Evolutionary conservation across 2,329 filamentous ascomycete genomes (phyloP), one percentile per base, ranked within the genome.

Genomic region (Aureobasidium leucospermi): DNA sequence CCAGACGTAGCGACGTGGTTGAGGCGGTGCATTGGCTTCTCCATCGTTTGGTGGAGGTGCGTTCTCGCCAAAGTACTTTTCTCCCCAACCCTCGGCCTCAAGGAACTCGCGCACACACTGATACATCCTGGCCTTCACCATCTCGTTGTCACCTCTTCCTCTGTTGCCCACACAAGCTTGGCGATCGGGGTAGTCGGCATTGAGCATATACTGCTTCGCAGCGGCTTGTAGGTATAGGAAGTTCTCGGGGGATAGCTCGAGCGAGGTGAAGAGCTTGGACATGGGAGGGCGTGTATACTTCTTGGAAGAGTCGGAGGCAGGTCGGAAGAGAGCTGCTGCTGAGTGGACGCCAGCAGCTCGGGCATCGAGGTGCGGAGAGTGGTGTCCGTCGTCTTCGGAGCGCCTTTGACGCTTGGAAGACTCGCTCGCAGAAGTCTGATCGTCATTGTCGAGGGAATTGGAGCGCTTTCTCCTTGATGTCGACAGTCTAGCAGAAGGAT

Each of bases 241-340:
- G 61, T 79, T 79, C 67, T 83, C 81, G 0, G 81, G 79, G 2
- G 78, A 78, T 16, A 84, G 71, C 63, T 81, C 78, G 15, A 84
- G 74, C 1, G 80, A 82, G 31, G 78, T 70, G 64, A 82, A 83
- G 39, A 84, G 72, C 61, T 81, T 82, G 42, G 79, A 81, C 74
- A 83, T 82, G 4, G 81, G 79, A 19, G 81, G 81, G 0, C 81
- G 77, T 1, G 80, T 83, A 65, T 81, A 78, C 65, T 83, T 83
- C 67, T 81, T 81, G 32, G 60, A 62, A 53, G 77, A 75, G 36
- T 73, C 73, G 3, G 76, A 68, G 10, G 70, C 78, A n/a, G 62
- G 62, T n/a, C 77, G 72, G 61, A 79, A 79, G 4, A 79, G 66
- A 28, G 60, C 59, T 10, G 59, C 52, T 13, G 61, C 58, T 65